phyloP scores from a whole-genome alignment of 805 yeast genomes.

The Hanseniaspora clermontiae region DNA sequence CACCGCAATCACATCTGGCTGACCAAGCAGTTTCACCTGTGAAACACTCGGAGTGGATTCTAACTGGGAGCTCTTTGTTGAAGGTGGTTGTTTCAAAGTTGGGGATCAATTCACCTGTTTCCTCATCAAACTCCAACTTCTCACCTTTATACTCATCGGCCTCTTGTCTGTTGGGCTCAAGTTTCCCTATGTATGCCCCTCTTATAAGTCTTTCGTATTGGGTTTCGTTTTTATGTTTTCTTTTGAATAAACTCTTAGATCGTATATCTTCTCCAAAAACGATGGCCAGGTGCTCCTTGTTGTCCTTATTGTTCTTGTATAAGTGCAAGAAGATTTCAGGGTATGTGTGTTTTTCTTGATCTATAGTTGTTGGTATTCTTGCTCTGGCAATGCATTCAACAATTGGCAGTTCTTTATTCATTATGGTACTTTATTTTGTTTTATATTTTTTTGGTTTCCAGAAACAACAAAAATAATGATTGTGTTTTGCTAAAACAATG shows the following conservation, averaged over 20 bases:
- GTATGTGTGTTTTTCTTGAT: conserved; percentile 64
- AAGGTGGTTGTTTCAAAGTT: conserved; percentile 12
- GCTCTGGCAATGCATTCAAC: conserved; percentile 90
- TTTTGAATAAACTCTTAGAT: conserved; percentile 55
- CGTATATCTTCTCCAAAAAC: conserved; percentile 90
- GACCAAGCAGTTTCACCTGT: conserved; percentile 99
- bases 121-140: conserved; percentile 38
- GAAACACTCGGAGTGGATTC: conserved; percentile 95
- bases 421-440: not conserved
- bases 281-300: conserved; percentile 90
- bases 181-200: conserved; percentile 87
- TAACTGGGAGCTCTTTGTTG: conserved; percentile 17
- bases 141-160: conserved; percentile 44
- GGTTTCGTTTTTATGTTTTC: conserved; percentile 49
- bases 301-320: conserved; percentile 73
- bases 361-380: conserved; percentile 88
- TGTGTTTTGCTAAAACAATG: too few relatives aligned
- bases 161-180: conserved; percentile 68
- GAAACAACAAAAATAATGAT: too few relatives aligned
- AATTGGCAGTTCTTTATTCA: conserved; percentile 38
- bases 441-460: not conserved
- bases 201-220: conserved; percentile 95
- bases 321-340: conserved; percentile 87
- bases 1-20: conserved; percentile 98
- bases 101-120: conserved; percentile 89